Percentiles rank a stretch among this genome's conserved stretches.
phyloP scores from a whole-genome alignment of 371 early-diverging fungal genomes.

The Catenaria anguillulae region DNA sequence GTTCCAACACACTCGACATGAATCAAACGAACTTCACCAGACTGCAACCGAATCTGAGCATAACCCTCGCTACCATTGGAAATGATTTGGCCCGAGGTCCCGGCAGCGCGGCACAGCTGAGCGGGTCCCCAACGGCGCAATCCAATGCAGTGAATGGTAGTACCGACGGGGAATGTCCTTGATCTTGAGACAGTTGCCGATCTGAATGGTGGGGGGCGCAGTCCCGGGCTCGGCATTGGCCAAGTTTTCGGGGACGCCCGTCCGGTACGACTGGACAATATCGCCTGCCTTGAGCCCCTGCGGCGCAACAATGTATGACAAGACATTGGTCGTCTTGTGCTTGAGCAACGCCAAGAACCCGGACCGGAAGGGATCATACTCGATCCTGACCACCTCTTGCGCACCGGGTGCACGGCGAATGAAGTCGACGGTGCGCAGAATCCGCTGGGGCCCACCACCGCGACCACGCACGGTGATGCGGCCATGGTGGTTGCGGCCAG shows the following conservation, averaged over 20 bases:
- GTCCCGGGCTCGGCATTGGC: constrained; percentile 4
- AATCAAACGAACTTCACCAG: constrained; percentile 81
- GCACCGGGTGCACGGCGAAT: constrained; percentile 53
- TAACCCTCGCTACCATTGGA: constrained; percentile 59
- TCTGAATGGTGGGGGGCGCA: not conserved
- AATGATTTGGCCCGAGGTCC: constrained; percentile 75
- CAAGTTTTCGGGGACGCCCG: constrained; percentile 15
- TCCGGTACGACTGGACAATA: constrained; percentile 47
- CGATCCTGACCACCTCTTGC: constrained; percentile 73
- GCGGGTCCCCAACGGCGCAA: constrained; percentile 67
- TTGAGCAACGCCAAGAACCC: constrained; percentile 82
- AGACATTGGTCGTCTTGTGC: constrained; percentile 52
- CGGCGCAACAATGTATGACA: constrained; percentile 75
- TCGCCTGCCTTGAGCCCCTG: constrained; percentile 25
- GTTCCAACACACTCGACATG: constrained; percentile 72
- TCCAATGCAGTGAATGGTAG: constrained; percentile 73
- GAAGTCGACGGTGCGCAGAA: constrained; percentile 80
- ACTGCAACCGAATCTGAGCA: constrained; percentile 73
- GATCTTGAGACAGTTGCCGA: constrained; percentile 82
- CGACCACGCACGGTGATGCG: constrained; percentile 84
- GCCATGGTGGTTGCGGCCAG: constrained; percentile 84
- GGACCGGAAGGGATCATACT: constrained; percentile 88
- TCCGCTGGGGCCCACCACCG: constrained; percentile 86
- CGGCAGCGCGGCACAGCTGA: constrained; percentile 74
- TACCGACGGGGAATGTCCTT: constrained; percentile 86